Conservation (phyloP, 306 rosid species). For the Hylodesmum podocarpum region DNA sequence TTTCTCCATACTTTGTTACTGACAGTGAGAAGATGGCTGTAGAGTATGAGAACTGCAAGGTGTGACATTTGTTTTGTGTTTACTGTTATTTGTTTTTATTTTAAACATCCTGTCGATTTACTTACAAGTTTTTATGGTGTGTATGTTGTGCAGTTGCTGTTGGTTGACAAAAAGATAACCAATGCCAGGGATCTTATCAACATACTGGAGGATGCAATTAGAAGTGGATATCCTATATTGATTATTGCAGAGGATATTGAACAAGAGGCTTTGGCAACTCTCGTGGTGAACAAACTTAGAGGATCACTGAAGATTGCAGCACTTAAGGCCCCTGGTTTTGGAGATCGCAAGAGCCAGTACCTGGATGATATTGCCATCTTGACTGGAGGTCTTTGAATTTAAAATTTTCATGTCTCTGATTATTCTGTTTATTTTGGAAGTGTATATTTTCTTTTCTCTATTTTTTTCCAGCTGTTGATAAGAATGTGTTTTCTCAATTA, state of each 20-base stretch:
- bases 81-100: not conserved
- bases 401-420: not conserved
- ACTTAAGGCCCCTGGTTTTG: conserved; percentile 98
- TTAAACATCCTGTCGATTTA: not conserved
- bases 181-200: conserved; percentile 93
- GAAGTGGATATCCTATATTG: conserved; percentile 84
- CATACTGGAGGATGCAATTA: conserved; percentile 90
- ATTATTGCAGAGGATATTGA: conserved; percentile 94
- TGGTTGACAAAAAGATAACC: conserved; percentile 92
- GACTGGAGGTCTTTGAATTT: conserved; percentile 70
- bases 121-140: not conserved
- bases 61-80: conserved; percentile 20
- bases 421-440: not conserved
- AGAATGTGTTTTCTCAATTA: not conserved
- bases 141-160: conserved; percentile 71
- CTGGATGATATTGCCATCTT: conserved; percentile 96
- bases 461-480: not conserved
- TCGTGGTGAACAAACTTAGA: conserved; percentile 95
- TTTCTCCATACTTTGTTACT: conserved; percentile 96
- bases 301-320: conserved; percentile 98
- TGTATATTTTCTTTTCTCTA: not conserved
- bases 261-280: conserved; percentile 97
- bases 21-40: conserved; percentile 98
- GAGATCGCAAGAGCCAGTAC: conserved; percentile 99
- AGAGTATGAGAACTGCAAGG: conserved; percentile 97